Percentiles rank a stretch among this genome's conserved stretches.
These are phyloP conservation scores for Yarrowia sp. DNA, from an alignment of 805 yeast species.

Conservation along the genomic window DNA sequence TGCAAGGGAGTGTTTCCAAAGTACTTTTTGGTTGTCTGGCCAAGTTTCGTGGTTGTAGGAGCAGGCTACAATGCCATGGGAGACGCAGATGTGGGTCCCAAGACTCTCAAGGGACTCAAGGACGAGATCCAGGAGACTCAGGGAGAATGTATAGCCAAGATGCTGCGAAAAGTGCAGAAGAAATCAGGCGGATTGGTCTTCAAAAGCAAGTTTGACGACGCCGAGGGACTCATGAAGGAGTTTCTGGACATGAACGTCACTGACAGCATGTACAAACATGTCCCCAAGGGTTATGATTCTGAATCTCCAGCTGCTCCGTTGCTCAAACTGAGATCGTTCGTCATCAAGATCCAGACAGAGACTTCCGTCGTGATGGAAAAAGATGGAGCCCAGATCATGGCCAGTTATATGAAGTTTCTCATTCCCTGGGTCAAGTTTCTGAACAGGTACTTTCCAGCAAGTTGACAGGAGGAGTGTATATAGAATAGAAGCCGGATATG, in stretches of 20 bases:
- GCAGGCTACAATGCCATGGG: conserved; percentile 13
- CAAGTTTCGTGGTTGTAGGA: not conserved
- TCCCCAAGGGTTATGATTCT: conserved; percentile 5
- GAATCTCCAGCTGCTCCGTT: conserved; percentile 1
- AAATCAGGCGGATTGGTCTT: not conserved
- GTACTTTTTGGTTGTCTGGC: conserved; percentile 10
- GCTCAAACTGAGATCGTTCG: conserved; percentile 3
- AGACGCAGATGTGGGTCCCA: conserved; percentile 18
- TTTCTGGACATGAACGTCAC: conserved; percentile 13
- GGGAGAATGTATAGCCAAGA: conserved; percentile 1
- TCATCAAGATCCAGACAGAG: conserved; percentile 4
- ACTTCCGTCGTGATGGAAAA: not conserved
- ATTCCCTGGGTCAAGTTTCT: conserved; percentile 15
- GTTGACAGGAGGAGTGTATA: not conserved
- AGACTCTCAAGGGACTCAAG: conserved; percentile 2
- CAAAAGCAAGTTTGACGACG: conserved; percentile 9
- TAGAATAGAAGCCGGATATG: no score
- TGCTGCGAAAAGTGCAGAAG: conserved; percentile 15
- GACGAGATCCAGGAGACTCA: not conserved
- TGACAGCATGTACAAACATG: not conserved
- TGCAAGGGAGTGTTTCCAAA: conserved; percentile 17
- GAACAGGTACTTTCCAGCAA: not conserved
- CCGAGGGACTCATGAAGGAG: conserved; percentile 19
- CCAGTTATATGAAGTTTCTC: conserved; percentile 2
- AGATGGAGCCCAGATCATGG: conserved; percentile 15